A percentile compares a stretch with the other conserved stretches of the same genome.
Conservation (phyloP, 2,329 filamentous ascomycete genomes). For the Colletotrichum costaricense region DNA sequence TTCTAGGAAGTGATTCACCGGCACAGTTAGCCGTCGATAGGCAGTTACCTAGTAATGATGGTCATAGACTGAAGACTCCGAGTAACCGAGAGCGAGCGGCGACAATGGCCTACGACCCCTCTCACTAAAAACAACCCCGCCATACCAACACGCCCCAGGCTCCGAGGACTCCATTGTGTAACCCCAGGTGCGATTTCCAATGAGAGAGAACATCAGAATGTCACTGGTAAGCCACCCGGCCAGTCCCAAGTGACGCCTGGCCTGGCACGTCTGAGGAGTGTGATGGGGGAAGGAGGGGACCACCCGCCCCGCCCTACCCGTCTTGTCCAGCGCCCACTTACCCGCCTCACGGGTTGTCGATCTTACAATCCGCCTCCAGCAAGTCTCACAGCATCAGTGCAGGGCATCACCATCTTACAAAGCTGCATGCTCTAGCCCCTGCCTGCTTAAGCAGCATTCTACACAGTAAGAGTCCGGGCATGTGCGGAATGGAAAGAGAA, state of each 20-base stretch:
- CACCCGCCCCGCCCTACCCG: conserved; percentile 22
- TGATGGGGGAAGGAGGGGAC: not conserved
- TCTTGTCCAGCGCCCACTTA: conserved; percentile 22
- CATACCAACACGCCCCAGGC: not conserved
- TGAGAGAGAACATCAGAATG: not conserved
- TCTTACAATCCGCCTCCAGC: not conserved
- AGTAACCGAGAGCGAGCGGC: conserved; percentile 3
- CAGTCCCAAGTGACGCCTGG: conserved; percentile 15
- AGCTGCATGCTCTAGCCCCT: not conserved
- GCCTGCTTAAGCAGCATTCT: no score
- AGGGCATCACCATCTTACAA: not conserved
- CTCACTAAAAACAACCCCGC: conserved; percentile 23
- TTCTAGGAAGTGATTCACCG: not conserved
- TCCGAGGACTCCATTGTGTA: no score
- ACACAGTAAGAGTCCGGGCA: not conserved
- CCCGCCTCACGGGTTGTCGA: conserved; percentile 11
- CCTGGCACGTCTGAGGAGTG: conserved; percentile 5
- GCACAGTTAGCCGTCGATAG: conserved; percentile 20
- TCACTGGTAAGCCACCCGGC: conserved; percentile 6
- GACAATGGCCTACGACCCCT: not conserved
- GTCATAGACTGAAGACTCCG: not conserved
- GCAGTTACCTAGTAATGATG: no score
- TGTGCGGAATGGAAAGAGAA: not conserved
- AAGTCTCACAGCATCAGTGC: not conserved
- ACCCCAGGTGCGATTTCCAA: not conserved